A percentile compares a stretch with the other conserved stretches of the same genome.
Evolutionary conservation across 202 grass and related monocot species (phyloP).

Genomic region (Musa balbisiana): DNA sequence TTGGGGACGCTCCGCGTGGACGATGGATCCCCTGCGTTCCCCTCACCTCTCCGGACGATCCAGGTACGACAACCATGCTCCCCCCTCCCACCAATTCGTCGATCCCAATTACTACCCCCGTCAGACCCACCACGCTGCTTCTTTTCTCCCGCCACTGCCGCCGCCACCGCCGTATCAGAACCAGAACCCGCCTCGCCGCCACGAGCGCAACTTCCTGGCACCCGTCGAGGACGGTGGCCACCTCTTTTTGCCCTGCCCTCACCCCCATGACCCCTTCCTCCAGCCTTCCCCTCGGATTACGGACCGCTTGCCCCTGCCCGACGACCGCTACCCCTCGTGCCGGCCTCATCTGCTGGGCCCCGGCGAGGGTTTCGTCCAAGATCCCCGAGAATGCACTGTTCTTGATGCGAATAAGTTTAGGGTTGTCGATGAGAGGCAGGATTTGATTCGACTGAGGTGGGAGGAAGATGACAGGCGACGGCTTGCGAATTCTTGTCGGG

Average conservation of each 20-base stretch:
- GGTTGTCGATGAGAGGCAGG: constrained; percentile 6
- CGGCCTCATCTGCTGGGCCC: background rate
- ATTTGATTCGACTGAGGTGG: constrained; percentile 11
- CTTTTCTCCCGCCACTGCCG: background rate
- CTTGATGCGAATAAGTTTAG: constrained; percentile 16
- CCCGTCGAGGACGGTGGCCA: background rate
- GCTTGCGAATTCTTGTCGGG: background rate
- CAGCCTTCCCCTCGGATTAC: background rate
- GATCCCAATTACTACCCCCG: constrained; percentile 22
- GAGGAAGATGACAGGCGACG: constrained; percentile 12
- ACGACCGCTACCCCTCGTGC: background rate
- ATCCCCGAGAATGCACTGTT: background rate
- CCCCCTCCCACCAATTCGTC: constrained; percentile 9
- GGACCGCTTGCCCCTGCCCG: background rate
- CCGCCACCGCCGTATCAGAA: constrained; percentile 15
- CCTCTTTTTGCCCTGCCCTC: background rate
- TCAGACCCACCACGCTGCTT: constrained; percentile 4
- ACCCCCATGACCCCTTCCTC: background rate
- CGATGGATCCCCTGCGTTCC: background rate
- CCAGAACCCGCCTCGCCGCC: constrained; percentile 21
- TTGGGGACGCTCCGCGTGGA: background rate
- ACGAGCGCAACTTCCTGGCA: background rate
- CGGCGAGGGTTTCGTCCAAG: constrained; percentile 15
- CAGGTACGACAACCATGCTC: constrained; percentile 34
- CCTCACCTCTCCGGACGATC: constrained; percentile 22